Percentiles rank a stretch among this genome's conserved stretches.
Evolutionary conservation across 129 eudicot genomes (phyloP).

Genomic region (Flaveria linearis): DNA sequence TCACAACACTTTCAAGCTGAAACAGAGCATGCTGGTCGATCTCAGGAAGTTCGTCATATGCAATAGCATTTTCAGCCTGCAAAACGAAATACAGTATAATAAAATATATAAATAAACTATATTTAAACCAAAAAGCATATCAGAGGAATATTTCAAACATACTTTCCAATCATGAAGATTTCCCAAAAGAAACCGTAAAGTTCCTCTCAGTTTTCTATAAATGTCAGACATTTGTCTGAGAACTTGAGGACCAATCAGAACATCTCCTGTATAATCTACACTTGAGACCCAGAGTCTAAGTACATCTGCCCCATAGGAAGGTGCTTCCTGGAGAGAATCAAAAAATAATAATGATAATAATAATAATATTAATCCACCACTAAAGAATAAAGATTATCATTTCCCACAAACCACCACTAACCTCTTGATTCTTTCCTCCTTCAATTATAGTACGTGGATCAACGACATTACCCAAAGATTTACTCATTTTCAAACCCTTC

Average conservation of each 20-base stretch:
- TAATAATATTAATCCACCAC: too few relatives aligned
- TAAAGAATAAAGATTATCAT: background rate
- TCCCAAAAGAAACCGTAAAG: slow-evolving; percentile 85
- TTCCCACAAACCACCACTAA: slow-evolving; percentile 34
- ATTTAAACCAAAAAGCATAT: background rate
- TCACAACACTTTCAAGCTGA: slow-evolving; percentile 79
- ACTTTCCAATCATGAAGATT: slow-evolving; percentile 98
- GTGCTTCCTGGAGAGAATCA: slow-evolving; percentile 53
- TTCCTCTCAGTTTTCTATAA: slow-evolving; percentile 90
- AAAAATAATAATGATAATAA: background rate
- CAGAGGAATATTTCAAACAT: slow-evolving; percentile 24
- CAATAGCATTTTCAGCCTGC: slow-evolving; percentile 71
- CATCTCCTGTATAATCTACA: slow-evolving; percentile 94
- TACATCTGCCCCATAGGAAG: slow-evolving; percentile 91
- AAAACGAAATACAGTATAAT: slow-evolving; percentile 19
- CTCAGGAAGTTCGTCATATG: slow-evolving; percentile 70
- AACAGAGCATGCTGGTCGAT: slow-evolving; percentile 89
- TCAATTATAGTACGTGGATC: slow-evolving; percentile 86
- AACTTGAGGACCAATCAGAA: slow-evolving; percentile 77
- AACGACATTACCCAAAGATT: slow-evolving; percentile 96
- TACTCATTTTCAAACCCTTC: slow-evolving; percentile 97
- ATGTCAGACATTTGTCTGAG: slow-evolving; percentile 97
- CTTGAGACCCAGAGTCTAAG: slow-evolving; percentile 98
- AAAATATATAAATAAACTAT: background rate
- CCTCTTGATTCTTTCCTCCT: slow-evolving; percentile 84